Conservation (phyloP, 768 basidiomycete genomes). For the Lentinula sp. region DNA sequence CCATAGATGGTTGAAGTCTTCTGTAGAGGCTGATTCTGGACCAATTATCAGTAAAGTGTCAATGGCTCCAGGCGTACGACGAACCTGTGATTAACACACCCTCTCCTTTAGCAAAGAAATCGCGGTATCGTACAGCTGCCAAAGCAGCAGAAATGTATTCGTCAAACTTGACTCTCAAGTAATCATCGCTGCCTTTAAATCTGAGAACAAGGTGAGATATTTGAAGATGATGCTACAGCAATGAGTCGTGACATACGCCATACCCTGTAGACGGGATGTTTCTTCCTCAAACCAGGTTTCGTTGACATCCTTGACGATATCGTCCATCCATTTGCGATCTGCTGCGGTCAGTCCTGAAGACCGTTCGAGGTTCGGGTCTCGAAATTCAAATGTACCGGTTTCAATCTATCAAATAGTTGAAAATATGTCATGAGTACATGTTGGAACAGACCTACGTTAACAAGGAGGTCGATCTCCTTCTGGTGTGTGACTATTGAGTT, state of each 20-base stretch:
- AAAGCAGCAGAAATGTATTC: conserved; percentile 91
- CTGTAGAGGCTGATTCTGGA: conserved; percentile 37
- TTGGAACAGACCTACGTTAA: conserved; percentile 55
- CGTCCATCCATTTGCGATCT: conserved; percentile 98
- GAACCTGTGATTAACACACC: conserved; percentile 62
- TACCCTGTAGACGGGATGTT: conserved; percentile 34
- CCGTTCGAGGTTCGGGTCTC: conserved; percentile 75
- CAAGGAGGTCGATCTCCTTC: conserved; percentile 82
- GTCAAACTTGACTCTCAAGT: conserved; percentile 88
- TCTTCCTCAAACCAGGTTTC: conserved; percentile 70
- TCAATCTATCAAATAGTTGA: conserved; percentile 57
- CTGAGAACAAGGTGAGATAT: conserved; percentile 28
- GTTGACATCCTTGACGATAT: conserved; percentile 82
- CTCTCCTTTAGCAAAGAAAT: conserved; percentile 72
- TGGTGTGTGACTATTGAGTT: conserved; percentile 95
- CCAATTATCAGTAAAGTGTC: neutral
- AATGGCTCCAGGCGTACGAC: conserved; percentile 17
- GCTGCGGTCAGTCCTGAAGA: conserved; percentile 79
- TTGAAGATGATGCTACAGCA: neutral
- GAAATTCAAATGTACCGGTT: conserved; percentile 79
- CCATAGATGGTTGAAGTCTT: conserved; percentile 88
- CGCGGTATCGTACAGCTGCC: conserved; percentile 84
- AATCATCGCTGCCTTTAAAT: conserved; percentile 96
- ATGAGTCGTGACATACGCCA: conserved; percentile 49
- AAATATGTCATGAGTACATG: neutral